These are phyloP conservation scores for Adenanthera pavonina DNA, from an alignment of 306 rosid genomes.

Conservation along the genomic window DNA sequence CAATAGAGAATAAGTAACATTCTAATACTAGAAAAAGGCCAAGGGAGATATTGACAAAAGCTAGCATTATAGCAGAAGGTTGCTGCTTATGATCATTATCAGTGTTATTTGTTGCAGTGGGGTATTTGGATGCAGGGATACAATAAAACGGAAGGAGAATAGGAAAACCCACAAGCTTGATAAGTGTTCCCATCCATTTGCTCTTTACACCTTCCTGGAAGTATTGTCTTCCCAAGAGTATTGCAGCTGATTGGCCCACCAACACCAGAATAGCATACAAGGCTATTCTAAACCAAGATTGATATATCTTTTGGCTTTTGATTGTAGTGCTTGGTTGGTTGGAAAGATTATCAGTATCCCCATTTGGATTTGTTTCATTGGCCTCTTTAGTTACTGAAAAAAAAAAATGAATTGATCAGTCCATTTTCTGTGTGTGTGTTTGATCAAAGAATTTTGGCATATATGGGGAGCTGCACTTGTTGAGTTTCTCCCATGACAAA, in stretches of 20 bases:
- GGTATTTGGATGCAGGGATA: slow-evolving; percentile 30
- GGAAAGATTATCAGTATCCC: not conserved
- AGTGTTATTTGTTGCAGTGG: not conserved
- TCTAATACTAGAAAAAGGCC: slow-evolving; percentile 47
- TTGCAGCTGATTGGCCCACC: slow-evolving; percentile 45
- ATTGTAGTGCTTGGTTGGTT: not conserved
- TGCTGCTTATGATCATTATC: slow-evolving; percentile 23
- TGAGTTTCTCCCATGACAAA: slow-evolving; percentile 33
- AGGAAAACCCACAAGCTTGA: slow-evolving; percentile 49
- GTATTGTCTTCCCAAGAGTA: slow-evolving; percentile 48
- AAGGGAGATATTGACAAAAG: slow-evolving; percentile 40
- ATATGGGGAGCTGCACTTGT: slow-evolving; percentile 21
- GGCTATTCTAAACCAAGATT: slow-evolving; percentile 43
- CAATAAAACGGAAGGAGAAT: slow-evolving; percentile 43
- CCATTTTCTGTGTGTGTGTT: no score
- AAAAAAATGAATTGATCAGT: not conserved
- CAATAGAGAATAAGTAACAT: slow-evolving; percentile 45
- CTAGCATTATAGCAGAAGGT: slow-evolving; percentile 17
- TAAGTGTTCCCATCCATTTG: slow-evolving; percentile 45
- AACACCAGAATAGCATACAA: no score
- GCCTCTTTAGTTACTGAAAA: slow-evolving; percentile 6
- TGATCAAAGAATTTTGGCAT: not conserved
- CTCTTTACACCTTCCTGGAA: slow-evolving; percentile 52
- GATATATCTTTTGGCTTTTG: not conserved
- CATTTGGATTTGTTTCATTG: slow-evolving; percentile 3